phyloP scores from a whole-genome alignment of 345 rosid species.

The Linum tenue region DNA sequence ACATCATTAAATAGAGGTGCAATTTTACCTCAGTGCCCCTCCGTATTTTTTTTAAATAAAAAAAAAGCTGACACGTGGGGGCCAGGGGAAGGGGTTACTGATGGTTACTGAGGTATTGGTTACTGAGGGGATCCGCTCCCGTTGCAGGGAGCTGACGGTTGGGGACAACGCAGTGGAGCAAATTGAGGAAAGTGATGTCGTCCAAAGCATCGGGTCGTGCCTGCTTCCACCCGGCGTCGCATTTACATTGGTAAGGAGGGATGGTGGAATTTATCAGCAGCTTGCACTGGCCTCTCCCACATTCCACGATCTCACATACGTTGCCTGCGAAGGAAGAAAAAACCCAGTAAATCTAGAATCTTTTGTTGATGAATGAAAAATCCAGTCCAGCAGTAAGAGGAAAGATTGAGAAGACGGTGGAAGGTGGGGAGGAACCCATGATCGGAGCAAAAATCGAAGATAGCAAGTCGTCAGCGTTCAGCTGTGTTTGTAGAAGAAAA shows the following conservation, averaged over 20 bases:
- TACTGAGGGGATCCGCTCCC: too few relatives aligned
- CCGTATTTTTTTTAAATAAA: too few relatives aligned
- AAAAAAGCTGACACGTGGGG: too few relatives aligned
- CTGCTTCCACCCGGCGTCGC: conserved; percentile 70
- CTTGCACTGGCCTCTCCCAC: conserved; percentile 67
- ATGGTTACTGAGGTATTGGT: too few relatives aligned
- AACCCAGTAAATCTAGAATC: too few relatives aligned
- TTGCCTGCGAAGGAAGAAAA: conserved; percentile 27
- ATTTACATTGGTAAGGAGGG: conserved; percentile 41
- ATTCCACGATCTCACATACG: conserved; percentile 43
- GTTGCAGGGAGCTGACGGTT: conserved; percentile 56
- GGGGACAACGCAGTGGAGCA: conserved; percentile 80
- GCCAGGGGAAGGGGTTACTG: too few relatives aligned
- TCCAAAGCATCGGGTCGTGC: conserved; percentile 16
- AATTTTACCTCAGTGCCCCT: too few relatives aligned
- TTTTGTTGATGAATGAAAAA: too few relatives aligned
- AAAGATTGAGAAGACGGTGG: not conserved
- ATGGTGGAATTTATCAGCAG: conserved; percentile 26
- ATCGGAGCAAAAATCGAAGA: conserved; percentile 19
- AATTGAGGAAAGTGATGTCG: conserved; percentile 38
- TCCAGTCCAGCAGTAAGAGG: conserved; percentile 13
- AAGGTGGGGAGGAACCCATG: conserved; percentile 16
- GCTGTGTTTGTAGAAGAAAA: conserved; percentile 12
- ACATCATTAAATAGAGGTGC: too few relatives aligned
- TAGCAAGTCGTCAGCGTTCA: conserved; percentile 13